Evolutionary conservation across 1,284 basidiomycete species (phyloP).

Genomic region (Singerocomus inundabilis): DNA sequence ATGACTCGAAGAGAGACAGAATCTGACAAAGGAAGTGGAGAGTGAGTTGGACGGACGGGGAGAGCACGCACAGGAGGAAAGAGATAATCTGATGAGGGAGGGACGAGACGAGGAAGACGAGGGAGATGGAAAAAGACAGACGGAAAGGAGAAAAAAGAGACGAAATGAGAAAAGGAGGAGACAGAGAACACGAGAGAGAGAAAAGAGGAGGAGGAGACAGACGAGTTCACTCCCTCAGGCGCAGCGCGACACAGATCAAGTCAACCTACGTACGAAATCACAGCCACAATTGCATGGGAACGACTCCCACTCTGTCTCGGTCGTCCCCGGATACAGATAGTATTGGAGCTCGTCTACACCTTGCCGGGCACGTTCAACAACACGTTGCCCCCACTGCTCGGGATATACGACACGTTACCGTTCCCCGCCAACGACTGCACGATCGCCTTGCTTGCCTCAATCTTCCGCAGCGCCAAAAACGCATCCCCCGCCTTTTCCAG

Average conservation of each 20-base stretch:
- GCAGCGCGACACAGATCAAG: constrained; percentile 21
- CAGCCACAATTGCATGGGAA: constrained; percentile 32
- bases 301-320: constrained; percentile 12
- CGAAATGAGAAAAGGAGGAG: constrained; percentile 46
- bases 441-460: constrained; percentile 98
- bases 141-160: constrained; percentile 41
- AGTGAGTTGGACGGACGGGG: background rate
- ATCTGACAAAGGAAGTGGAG: constrained; percentile 5
- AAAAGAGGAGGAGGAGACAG: constrained; percentile 20
- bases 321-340: constrained; percentile 13
- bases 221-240: constrained; percentile 17
- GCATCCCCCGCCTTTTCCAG: constrained; percentile 94
- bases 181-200: constrained; percentile 41
- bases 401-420: constrained; percentile 87
- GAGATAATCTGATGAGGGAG: constrained; percentile 38
- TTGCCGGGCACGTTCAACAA: constrained; percentile 78
- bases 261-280: constrained; percentile 19
- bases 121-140: constrained; percentile 37
- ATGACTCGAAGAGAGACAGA: constrained; percentile 57
- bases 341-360: constrained; percentile 25
- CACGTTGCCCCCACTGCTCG: constrained; percentile 75
- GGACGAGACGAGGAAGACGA: constrained; percentile 39
- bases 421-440: constrained; percentile 77
- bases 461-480: constrained; percentile 93
- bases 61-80: constrained; percentile 42